These are phyloP conservation scores for Petasospora fabianii DNA, from an alignment of 1,139 yeast genomes.

Conservation along the genomic window DNA sequence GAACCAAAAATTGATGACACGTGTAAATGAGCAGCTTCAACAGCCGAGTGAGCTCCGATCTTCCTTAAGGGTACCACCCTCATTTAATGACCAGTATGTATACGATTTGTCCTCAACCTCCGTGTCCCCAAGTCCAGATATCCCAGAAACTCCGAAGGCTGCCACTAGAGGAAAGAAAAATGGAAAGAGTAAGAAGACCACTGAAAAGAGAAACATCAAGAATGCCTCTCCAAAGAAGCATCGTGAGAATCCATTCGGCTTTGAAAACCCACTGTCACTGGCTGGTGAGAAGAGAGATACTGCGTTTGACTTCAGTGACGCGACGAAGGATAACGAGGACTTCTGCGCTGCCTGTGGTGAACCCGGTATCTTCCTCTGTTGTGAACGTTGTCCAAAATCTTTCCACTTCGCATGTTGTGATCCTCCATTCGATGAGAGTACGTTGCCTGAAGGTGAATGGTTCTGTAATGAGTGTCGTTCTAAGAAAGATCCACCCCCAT, in stretches of 20 bases:
- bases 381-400: slow-evolving; percentile 89
- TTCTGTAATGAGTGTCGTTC: slow-evolving; percentile 70
- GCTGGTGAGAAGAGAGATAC: slow-evolving; percentile 26
- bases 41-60: slow-evolving; percentile 36
- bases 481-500: slow-evolving; percentile 29
- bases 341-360: slow-evolving; percentile 87
- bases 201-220: slow-evolving; percentile 23
- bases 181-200: not conserved
- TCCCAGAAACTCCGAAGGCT: slow-evolving; percentile 11
- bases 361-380: slow-evolving; percentile 83
- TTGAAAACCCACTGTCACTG: slow-evolving; percentile 24
- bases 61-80: slow-evolving; percentile 10
- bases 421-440: slow-evolving; percentile 76
- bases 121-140: not conserved
- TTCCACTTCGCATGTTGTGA: slow-evolving; percentile 90
- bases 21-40: slow-evolving; percentile 35
- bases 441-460: slow-evolving; percentile 89
- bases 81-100: not conserved
- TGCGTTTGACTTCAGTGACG: slow-evolving; percentile 24
- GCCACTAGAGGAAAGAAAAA: too few species aligned
- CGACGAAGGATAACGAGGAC: slow-evolving; percentile 61
- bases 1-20: slow-evolving; percentile 32
- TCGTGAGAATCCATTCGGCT: slow-evolving; percentile 31
- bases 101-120: not conserved
- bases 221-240: slow-evolving; percentile 28